phyloP scores from a whole-genome alignment of 1,139 yeast species.

The Hansenula lynferdii region DNA sequence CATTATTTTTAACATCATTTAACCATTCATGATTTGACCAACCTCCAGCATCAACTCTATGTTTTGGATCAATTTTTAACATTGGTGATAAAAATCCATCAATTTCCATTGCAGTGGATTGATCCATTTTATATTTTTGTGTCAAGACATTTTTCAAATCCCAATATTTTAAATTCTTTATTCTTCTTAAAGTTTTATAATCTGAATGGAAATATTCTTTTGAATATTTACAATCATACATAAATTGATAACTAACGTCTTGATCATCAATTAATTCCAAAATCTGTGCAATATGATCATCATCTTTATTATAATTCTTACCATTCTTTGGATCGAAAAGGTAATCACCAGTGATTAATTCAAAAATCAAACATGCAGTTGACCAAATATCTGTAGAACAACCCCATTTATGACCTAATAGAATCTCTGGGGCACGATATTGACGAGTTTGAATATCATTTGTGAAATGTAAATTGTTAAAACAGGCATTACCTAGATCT shows the following conservation, averaged over 20 bases:
- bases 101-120: constrained; percentile 49
- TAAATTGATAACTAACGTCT: constrained; percentile 46
- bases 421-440: constrained; percentile 74
- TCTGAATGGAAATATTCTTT: constrained; percentile 42
- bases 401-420: constrained; percentile 72
- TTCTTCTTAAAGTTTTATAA: constrained; percentile 44
- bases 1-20: constrained; percentile 14
- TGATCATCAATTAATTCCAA: constrained; percentile 62
- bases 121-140: constrained; percentile 67
- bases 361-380: constrained; percentile 75
- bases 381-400: constrained; percentile 85
- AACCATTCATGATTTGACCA: constrained; percentile 79
- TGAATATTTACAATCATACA: constrained; percentile 49
- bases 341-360: constrained; percentile 79
- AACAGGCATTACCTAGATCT: constrained; percentile 85
- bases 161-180: constrained; percentile 67
- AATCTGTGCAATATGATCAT: constrained; percentile 84
- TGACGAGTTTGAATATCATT: constrained; percentile 86
- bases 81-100: constrained; percentile 67
- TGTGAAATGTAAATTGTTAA: constrained; percentile 67
- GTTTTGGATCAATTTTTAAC: constrained; percentile 64
- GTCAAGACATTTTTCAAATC: constrained; percentile 56
- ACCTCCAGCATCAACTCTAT: constrained; percentile 79
- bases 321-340: constrained; percentile 79
- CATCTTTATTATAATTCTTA: constrained; percentile 60